Conservation (phyloP, 2,329 filamentous ascomycete species). For the Dryadomyces quercivorus region DNA sequence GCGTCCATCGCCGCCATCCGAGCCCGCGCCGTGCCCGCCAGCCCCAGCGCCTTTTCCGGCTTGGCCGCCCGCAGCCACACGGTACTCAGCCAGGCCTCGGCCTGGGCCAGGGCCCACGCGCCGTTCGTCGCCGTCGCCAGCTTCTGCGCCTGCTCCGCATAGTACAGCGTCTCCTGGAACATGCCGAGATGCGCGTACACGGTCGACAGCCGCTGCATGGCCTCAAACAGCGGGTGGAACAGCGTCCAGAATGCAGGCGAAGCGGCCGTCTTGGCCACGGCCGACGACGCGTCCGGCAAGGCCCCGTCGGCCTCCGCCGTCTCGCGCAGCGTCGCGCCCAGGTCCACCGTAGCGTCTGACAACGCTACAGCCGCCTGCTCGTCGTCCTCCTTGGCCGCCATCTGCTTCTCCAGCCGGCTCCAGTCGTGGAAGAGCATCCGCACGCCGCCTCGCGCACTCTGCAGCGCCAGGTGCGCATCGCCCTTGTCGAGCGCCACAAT, state of each 20-base stretch:
- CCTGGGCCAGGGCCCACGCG: conserved; percentile 42
- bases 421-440: conserved; percentile 44
- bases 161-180: conserved; percentile 79
- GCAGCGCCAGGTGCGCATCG: conserved; percentile 43
- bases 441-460: conserved; percentile 44
- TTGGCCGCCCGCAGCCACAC: conserved; percentile 47
- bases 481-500: conserved; percentile 52
- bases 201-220: conserved; percentile 60
- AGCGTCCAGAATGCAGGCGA: conserved; percentile 66
- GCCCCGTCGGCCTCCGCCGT: neutral
- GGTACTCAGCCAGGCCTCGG: conserved; percentile 40
- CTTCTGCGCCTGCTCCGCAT: conserved; percentile 71
- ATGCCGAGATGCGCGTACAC: conserved; percentile 77
- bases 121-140: conserved; percentile 59
- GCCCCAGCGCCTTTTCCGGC: conserved; percentile 42
- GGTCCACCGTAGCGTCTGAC: neutral
- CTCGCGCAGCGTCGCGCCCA: neutral
- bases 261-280: conserved; percentile 2
- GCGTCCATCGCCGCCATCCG: conserved; percentile 34
- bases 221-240: conserved; percentile 59
- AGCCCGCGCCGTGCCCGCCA: conserved; percentile 40
- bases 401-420: conserved; percentile 34
- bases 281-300: no score
- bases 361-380: neutral
- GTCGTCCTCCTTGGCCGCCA: conserved; percentile 7